Base-by-base conservation (phyloP, 208 protist genomes). In the Wallacemonas sp. region DNA sequence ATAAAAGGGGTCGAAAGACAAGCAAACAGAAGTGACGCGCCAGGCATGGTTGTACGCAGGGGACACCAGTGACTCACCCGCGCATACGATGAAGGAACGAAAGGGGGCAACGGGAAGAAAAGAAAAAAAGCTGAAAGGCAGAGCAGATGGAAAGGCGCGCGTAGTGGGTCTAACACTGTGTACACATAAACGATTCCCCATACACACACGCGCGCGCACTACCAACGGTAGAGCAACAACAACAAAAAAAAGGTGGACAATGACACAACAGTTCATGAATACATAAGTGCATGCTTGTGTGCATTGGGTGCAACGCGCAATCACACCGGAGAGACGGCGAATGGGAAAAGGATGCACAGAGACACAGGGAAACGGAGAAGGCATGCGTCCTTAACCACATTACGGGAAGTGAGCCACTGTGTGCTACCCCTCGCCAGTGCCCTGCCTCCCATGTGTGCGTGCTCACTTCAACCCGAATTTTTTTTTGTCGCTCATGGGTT, bases 21-120 rank as follows among this genome's bases (percentile, higher is more conserved):
- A 24, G 5, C 13, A 32, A 3, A 67, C 21, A 41, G 22, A 37
- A 53, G 26, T 41, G 52, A 21, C 26, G 42, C 4, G n/a, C n/a
- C n/a, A n/a, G n/a, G n/a, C n/a, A n/a, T n/a, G n/a, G n/a, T n/a
- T n/a, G n/a, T n/a, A n/a, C n/a, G n/a, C n/a, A n/a, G n/a, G n/a
- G n/a, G n/a, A n/a, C n/a, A n/a, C n/a, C n/a, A n/a, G n/a, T n/a
- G n/a, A n/a, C n/a, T n/a, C n/a, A n/a, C n/a, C n/a, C n/a, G n/a
- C n/a, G n/a, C n/a, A n/a, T n/a, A n/a, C n/a, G n/a, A n/a, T n/a
- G 29, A 62, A 53, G 21, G 65, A 64, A 32, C 64, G 65, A 44
- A 27, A 73, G 64, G 17, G 45, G 33, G 62, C 50, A 37, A 64
- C 9, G 48, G 68, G 71, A 34, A 68, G 55, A 53, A 63, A 72